Conservation (phyloP, 2,329 filamentous ascomycete species). For the Colletotrichum endophyticum region DNA sequence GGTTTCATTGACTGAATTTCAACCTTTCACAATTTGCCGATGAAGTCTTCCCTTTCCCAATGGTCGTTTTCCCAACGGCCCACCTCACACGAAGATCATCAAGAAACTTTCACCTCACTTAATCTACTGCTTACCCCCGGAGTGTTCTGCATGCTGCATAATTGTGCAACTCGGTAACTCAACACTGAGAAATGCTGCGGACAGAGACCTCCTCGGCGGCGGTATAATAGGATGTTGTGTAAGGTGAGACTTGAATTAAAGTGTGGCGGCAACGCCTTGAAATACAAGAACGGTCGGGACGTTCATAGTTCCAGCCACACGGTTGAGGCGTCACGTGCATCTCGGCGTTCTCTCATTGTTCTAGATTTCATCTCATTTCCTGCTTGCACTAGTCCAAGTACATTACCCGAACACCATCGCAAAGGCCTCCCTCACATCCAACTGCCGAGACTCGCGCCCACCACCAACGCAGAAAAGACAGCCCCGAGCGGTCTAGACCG, state of each 20-base stretch:
- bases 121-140: fast-evolving
- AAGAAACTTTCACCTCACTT: fast-evolving
- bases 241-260: background rate
- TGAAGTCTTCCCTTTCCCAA: fast-evolving
- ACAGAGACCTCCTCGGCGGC: background rate
- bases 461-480: background rate
- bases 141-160: background rate
- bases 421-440: background rate
- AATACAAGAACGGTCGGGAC: background rate
- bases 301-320: background rate
- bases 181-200: background rate
- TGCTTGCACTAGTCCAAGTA: background rate
- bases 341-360: background rate
- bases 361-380: background rate
- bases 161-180: background rate
- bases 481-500: background rate
- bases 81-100: fast-evolving
- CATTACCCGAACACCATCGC: too few species aligned
- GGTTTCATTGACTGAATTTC: background rate
- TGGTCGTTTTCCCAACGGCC: background rate
- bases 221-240: background rate
- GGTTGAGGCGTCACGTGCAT: background rate
- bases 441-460: background rate
- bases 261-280: background rate
- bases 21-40: background rate